Evolutionary conservation across 331 rosid species (phyloP).

Genomic region (Arachis monticola): DNA sequence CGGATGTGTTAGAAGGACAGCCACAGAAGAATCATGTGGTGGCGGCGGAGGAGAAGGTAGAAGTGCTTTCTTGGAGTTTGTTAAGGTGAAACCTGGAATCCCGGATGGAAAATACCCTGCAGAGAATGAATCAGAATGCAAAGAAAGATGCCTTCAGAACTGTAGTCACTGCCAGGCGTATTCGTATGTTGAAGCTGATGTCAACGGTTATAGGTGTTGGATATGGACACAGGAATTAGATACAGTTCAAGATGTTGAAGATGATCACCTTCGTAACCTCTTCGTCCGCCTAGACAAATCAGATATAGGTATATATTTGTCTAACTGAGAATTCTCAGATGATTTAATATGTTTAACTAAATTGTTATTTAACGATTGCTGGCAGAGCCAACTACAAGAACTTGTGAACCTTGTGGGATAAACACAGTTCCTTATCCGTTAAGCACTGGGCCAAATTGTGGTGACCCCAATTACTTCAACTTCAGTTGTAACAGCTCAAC

Average conservation of each 20-base stretch:
- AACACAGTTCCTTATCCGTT: slow-evolving; percentile 56
- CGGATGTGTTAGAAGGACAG: slow-evolving; percentile 5
- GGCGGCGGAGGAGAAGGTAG: slow-evolving; percentile 23
- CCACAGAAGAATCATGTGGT: slow-evolving; percentile 17
- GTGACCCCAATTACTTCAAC: slow-evolving; percentile 31
- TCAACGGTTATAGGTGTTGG: neutral
- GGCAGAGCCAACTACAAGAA: slow-evolving; percentile 42
- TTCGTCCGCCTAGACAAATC: slow-evolving; percentile 31
- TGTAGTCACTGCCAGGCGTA: slow-evolving; percentile 27
- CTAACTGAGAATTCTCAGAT: too few species aligned
- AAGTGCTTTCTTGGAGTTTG: slow-evolving; percentile 38
- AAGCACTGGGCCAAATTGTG: slow-evolving; percentile 47
- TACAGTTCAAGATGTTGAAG: slow-evolving; percentile 23
- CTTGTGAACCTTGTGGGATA: slow-evolving; percentile 53
- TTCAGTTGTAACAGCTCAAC: neutral
- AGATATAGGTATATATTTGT: slow-evolving; percentile 40
- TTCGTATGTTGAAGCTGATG: slow-evolving; percentile 9
- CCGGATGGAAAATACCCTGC: fast-evolving
- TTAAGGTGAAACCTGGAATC: slow-evolving; percentile 48
- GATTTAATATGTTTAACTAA: too few species aligned
- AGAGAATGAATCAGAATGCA: neutral
- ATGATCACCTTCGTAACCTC: neutral
- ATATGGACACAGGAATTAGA: neutral
- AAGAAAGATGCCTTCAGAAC: fast-evolving
- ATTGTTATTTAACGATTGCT: neutral